Evolutionary conservation across 1,284 basidiomycete genomes (phyloP), one percentile per base, ranked within the genome.

Genomic region (Microstroma glucosiphilum): DNA sequence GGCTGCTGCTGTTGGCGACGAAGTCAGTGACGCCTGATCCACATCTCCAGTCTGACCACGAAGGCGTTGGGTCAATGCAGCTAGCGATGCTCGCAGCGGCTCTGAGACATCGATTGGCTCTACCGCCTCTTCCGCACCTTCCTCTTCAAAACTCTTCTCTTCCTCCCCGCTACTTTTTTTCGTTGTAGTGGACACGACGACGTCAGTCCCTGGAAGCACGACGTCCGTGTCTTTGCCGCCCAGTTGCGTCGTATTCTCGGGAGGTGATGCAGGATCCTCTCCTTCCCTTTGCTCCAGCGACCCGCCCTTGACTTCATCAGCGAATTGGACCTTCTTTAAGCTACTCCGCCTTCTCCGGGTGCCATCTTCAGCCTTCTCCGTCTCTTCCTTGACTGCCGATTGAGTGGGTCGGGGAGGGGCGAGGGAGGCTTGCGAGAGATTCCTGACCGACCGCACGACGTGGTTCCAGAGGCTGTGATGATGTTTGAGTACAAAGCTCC

Each of bases 41-140:
- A 40, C 12, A 21, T 40, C 51, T 48, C 40, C 37, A 41, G 25
- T 11, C 37, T 67, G 63, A n/a, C n/a, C 30, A 8, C 60, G 62
- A 15, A 77, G 68, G 15, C 66, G 59, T 21, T 60, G 53, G 11
- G 64, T 65, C 6, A 77, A 66, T 13, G 60, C 60, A 19, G 67
- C 60, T 62, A 77, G 64, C 17, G 71, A 71, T 11, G 60, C 59
- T 12, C 72, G 70, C 8, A 77, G 59, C 11, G 69, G 66, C n/a
- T 57, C 57, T 23, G 66, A 69, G 7, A 77, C 42, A 54, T 77
- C 69, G 61, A 77, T 75, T 0, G 73, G 71, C 11, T 66, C 71
- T 21, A 72, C 57, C 23, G 67, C 4, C 21, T 63, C 57, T 2
- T 13, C 58, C 30, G n/a, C n/a, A n/a, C n/a, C n/a, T n/a, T 49